Evolutionary conservation across 2,329 filamentous ascomycete genomes (phyloP).

Genomic region (Fonsecaea monophora): DNA sequence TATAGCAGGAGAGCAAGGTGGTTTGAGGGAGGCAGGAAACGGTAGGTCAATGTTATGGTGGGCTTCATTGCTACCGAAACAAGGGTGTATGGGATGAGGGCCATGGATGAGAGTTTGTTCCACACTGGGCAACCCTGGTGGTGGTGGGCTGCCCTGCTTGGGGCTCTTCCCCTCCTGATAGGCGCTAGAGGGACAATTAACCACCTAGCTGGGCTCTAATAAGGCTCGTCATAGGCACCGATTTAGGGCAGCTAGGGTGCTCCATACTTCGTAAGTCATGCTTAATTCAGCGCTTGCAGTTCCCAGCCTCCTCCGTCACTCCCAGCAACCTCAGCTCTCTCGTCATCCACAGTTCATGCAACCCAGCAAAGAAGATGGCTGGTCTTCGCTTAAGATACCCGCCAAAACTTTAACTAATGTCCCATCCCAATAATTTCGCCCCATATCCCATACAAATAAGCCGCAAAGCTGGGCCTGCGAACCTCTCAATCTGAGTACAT

Average conservation of each 20-base stretch:
- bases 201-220: neutral
- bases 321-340: neutral
- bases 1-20: neutral
- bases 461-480: constrained; percentile 2
- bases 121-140: constrained; percentile 3
- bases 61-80: constrained; percentile 17
- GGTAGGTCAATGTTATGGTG: neutral
- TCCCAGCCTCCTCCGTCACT: constrained; percentile 9
- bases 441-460: neutral
- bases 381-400: constrained; percentile 8
- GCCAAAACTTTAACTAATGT: constrained; percentile 1
- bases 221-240: neutral
- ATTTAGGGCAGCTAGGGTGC: neutral
- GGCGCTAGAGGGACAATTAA: neutral
- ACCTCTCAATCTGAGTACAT: neutral
- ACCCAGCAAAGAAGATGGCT: constrained; percentile 11
- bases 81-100: neutral
- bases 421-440: neutral
- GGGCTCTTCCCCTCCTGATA: neutral
- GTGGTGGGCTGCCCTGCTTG: neutral
- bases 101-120: constrained; percentile 2
- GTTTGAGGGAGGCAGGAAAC: neutral
- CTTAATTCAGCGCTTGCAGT: neutral
- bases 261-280: neutral
- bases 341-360: constrained; percentile 5